Evolutionary conservation across 1,139 yeast genomes (phyloP).

Genomic region (Taphrina communis): DNA sequence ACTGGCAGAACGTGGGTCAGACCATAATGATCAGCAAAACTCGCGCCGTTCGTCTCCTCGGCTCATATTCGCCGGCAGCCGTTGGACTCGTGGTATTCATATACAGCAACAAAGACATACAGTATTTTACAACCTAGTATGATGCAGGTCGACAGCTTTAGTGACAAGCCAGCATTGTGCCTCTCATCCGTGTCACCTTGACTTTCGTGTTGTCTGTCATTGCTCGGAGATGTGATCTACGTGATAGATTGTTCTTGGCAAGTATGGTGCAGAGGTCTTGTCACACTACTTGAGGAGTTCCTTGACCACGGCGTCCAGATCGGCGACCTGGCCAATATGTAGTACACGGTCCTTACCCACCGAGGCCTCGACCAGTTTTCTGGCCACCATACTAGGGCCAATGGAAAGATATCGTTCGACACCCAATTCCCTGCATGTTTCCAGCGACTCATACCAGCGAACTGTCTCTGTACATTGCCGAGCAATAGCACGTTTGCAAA

Average conservation of each 20-base stretch:
- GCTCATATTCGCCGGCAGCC: background rate
- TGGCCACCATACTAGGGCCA: constrained; percentile 38
- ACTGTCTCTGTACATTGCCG: constrained; percentile 39
- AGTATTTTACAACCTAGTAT: too few relatives aligned
- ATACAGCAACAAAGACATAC: too few relatives aligned
- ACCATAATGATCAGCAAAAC: too few relatives aligned
- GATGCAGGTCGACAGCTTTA: too few relatives aligned
- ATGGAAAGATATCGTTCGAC: constrained; percentile 28
- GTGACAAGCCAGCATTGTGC: too few relatives aligned
- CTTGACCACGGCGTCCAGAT: constrained; percentile 38
- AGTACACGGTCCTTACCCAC: constrained; percentile 32
- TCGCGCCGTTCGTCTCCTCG: too few relatives aligned
- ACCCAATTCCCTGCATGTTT: constrained; percentile 23
- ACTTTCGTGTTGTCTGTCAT: too few relatives aligned
- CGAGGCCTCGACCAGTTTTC: constrained; percentile 35
- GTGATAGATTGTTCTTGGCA: too few relatives aligned
- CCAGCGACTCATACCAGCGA: constrained; percentile 36
- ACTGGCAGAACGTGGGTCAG: background rate
- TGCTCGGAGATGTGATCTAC: too few relatives aligned
- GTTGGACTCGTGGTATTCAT: background rate
- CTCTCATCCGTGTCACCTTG: too few relatives aligned
- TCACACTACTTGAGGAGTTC: constrained; percentile 11
- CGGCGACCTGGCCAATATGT: constrained; percentile 37
- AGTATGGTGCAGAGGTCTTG: background rate
- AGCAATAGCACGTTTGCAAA: constrained; percentile 33